Percentiles rank a stretch among this genome's conserved stretches.
Evolutionary conservation across 78 protist genomes (phyloP).

Genomic region (Trichosphaerium sp.): DNA sequence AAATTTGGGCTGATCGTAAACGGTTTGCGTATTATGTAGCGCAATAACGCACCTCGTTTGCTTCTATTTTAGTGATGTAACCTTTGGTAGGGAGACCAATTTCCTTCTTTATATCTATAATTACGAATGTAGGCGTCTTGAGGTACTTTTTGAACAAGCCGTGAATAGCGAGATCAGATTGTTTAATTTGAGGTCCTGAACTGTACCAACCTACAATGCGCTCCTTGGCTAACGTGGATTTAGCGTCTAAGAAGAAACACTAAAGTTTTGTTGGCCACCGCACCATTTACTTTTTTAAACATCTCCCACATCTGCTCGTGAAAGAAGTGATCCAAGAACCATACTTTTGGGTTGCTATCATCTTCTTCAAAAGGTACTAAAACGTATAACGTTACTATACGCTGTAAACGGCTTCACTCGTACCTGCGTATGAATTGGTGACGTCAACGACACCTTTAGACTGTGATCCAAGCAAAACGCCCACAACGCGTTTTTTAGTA

Average conservation of each 20-base stretch:
- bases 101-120: slow-evolving; percentile 71
- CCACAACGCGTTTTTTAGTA: slow-evolving; percentile 78
- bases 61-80: slow-evolving; percentile 73
- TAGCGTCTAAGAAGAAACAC: neutral
- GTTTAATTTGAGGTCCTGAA: slow-evolving; percentile 89
- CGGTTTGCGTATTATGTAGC: too few species aligned
- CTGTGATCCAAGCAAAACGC: slow-evolving; percentile 79
- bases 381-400: neutral
- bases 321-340: slow-evolving; percentile 91
- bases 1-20: too few species aligned
- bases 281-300: slow-evolving; percentile 86
- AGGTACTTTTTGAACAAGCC: slow-evolving; percentile 67
- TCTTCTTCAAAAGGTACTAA: slow-evolving; percentile 95
- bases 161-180: slow-evolving; percentile 79
- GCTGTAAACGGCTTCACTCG: neutral
- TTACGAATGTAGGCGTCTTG: slow-evolving; percentile 68
- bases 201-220: slow-evolving; percentile 95
- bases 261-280: neutral
- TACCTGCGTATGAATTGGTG: slow-evolving; percentile 74
- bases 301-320: slow-evolving; percentile 81
- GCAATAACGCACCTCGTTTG: slow-evolving; percentile 67
- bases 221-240: slow-evolving; percentile 61
- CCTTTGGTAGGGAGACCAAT: slow-evolving; percentile 75
- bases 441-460: slow-evolving; percentile 66
- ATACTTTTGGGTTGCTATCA: slow-evolving; percentile 61